Conservation (phyloP, 208 protist genomes). For the Wallacemonas rigidus region DNA sequence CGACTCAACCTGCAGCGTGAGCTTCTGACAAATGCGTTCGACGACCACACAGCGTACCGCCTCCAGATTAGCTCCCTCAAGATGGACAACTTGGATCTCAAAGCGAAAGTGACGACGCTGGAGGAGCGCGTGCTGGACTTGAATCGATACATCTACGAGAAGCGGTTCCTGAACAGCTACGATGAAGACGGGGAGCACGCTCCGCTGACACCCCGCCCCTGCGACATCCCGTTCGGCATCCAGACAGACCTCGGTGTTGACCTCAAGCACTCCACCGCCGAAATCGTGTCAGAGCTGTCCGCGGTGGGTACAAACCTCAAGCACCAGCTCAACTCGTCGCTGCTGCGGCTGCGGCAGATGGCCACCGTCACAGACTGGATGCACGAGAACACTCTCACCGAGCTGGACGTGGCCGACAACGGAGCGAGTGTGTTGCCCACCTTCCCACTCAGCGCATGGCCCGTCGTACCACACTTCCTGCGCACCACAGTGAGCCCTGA, state of each 20-base stretch:
- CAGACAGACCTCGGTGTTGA: constrained; percentile 78
- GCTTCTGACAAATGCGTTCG: constrained; percentile 69
- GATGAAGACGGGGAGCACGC: constrained; percentile 15
- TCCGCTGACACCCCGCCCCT: constrained; percentile 66
- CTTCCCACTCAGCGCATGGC: constrained; percentile 46
- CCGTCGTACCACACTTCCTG: constrained; percentile 68
- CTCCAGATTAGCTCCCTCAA: constrained; percentile 61
- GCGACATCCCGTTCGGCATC: constrained; percentile 65
- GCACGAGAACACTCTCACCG: constrained; percentile 41
- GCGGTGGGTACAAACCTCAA: constrained; percentile 72
- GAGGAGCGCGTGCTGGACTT: constrained; percentile 52
- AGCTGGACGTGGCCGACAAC: constrained; percentile 37
- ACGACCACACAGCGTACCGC: constrained; percentile 69
- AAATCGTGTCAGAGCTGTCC: constrained; percentile 64
- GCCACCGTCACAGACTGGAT: constrained; percentile 58
- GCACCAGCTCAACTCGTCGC: constrained; percentile 73
- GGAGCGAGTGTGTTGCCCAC: constrained; percentile 49
- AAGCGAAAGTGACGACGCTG: constrained; percentile 36
- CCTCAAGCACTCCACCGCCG: constrained; percentile 59
- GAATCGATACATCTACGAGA: constrained; percentile 72
- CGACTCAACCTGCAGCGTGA: constrained; percentile 68
- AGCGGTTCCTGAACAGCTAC: constrained; percentile 45
- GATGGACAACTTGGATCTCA: constrained; percentile 48
- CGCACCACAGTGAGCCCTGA: constrained; percentile 54
- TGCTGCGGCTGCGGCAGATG: constrained; percentile 62